Base-by-base conservation (phyloP, 805 yeast species). In the Monosporozyma yasuniensis region DNA sequence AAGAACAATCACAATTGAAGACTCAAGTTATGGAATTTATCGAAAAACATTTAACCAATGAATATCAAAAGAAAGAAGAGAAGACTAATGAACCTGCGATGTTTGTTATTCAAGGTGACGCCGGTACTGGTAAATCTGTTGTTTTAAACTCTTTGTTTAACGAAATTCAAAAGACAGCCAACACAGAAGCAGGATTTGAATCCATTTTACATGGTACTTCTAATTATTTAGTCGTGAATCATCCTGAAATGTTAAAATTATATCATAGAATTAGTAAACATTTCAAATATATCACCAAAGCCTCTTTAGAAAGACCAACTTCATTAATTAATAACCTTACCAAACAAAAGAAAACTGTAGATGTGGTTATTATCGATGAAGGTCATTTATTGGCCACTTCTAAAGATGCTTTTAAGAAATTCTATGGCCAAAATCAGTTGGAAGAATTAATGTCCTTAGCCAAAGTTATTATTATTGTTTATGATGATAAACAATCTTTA, bases 101-200 rank as follows among this genome's bases (percentile, higher is more conserved):
- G 54, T 73, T 67, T 55, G 71, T 72, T 1, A 71, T 74, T 46
- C 68, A 72, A 52, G 78, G 78, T 46, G 75, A 72, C 59, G 77
- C 77, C 5, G 78, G 78, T 22, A 74, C 78, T 0, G 78, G 78
- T 11, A 74, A 73, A 53, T 68, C 73, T 14, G 76, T 71, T 2
- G 64, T 73, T 9, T 55, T 73, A 49, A 73, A 74, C 48, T 57
- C 75, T 6, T 44, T 74, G 23, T 72, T 74, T 56, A 72, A 73
- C 50, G 74, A 72, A 14, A 61, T 73, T 14, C 77, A 73, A 52
- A 62, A 55, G 38, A 32, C 57, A 3, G 53, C 71, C 3, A 56
- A 54, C 43, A 34, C 53, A 1, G 49, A 49, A 14, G 25, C 43
- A 21, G 53, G 52, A 23, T 43, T 43, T 6, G 47, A 43, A 1